Base-by-base conservation (phyloP, 306 rosid species). In the Vachellia pachyceras region DNA sequence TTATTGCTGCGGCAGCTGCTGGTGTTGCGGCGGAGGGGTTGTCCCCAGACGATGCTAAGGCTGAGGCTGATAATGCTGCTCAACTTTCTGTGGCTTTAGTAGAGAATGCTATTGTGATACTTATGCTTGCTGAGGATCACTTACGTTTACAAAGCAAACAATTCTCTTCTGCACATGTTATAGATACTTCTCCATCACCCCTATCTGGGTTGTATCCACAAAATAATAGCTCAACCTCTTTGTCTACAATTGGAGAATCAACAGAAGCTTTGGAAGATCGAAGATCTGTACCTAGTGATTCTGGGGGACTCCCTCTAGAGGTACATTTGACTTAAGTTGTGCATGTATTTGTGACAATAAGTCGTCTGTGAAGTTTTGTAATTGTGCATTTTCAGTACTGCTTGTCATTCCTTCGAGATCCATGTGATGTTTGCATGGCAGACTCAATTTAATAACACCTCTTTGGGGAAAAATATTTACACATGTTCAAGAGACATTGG, bases 41-140 rank as follows among this genome's bases (percentile, higher is more conserved):
- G 83, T 93, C 99, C 79, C 96, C 99, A 69, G 69, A 73, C 10
- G 92, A 85, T 77, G 88, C 99, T 10, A 95, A 83, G 89, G 96
- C 90, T 75, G 98, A 93, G 87, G 94, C 99, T 66, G 97, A 95
- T 80, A 88, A 88, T 87, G 96, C 97, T 75, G 95, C 99, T 79
- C 96, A 90, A 63, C 89, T 91, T 80, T 95, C 99, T 46, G 99
- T 95, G 75, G 95, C 97, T 74, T 86, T 95, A 73, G 99, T 93
- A 44, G 99, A 95, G 86, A 95, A 95, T 87, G 93, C 97, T 41
- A 93, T 95, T 81, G 99, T 95, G 84, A 93, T 91, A 84, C 90
- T 95, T 84, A 95, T 95, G 99, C 99, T 93, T 81, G 99, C 89
- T 65, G 99, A 95, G 96, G 99, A 95, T 86, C 99, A 95, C 91